Evolutionary conservation across 768 basidiomycete genomes (phyloP).

Genomic region (Pulveroboletus sp.): DNA sequence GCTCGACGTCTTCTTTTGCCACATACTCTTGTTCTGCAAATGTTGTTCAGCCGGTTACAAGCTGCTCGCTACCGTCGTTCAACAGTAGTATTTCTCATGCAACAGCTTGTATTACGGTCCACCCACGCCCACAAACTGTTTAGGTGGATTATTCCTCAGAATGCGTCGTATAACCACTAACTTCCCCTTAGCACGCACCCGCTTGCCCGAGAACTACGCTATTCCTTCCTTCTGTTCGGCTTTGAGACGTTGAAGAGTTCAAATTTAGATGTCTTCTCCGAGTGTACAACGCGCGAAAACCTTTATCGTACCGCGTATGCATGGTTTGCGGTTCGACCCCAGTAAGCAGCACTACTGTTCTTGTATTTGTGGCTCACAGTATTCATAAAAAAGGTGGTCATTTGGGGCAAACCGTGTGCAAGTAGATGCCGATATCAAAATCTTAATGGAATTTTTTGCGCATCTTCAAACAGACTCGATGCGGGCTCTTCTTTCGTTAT

Average conservation of each 20-base stretch:
- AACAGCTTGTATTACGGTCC: slow-evolving; percentile 82
- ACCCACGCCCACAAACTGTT: slow-evolving; percentile 63
- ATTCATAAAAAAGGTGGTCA: slow-evolving; percentile 77
- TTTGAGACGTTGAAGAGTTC: slow-evolving; percentile 91
- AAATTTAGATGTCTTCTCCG: slow-evolving; percentile 77
- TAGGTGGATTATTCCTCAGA: slow-evolving; percentile 51
- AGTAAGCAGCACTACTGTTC: slow-evolving; percentile 51
- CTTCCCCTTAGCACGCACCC: slow-evolving; percentile 72
- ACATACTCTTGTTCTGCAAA: slow-evolving; percentile 80
- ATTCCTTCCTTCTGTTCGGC: slow-evolving; percentile 88
- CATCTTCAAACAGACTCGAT: slow-evolving; percentile 74
- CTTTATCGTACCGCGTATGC: slow-evolving; percentile 80
- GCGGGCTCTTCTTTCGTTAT: slow-evolving; percentile 53
- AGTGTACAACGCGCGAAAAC: slow-evolving; percentile 68
- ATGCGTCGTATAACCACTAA: background rate
- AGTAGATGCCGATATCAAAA: slow-evolving; percentile 82
- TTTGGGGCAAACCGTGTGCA: slow-evolving; percentile 94
- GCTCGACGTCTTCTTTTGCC: slow-evolving; percentile 79
- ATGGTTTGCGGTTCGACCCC: slow-evolving; percentile 93
- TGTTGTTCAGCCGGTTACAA: slow-evolving; percentile 90
- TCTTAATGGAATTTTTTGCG: slow-evolving; percentile 79
- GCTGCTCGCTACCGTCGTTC: slow-evolving; percentile 87
- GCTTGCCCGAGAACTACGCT: slow-evolving; percentile 85
- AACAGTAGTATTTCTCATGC: slow-evolving; percentile 81
- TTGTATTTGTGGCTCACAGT: background rate